phyloP scores from a whole-genome alignment of 306 rosid genomes.

The Quercus wislizeni region DNA sequence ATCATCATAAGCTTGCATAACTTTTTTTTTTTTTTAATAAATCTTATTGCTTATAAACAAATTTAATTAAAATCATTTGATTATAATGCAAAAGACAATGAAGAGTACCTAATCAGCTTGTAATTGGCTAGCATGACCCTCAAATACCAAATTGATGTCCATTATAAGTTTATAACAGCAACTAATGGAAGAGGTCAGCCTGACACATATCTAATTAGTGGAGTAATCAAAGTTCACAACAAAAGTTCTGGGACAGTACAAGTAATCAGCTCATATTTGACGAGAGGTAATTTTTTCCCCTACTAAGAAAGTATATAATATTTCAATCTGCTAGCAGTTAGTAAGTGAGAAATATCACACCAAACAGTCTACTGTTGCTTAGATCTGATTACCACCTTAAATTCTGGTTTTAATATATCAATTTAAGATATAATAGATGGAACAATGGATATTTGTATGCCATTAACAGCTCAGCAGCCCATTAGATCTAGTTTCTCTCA shows the following conservation, averaged over 20 bases:
- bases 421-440: constrained; percentile 1
- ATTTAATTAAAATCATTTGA: too few relatives aligned
- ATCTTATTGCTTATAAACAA: too few relatives aligned
- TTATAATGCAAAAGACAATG: too few relatives aligned
- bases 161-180: too few relatives aligned
- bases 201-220: background rate
- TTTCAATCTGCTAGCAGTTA: background rate
- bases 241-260: background rate
- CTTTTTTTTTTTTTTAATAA: too few relatives aligned
- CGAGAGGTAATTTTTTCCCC: background rate
- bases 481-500: background rate
- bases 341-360: constrained; percentile 9
- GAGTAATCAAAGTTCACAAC: background rate
- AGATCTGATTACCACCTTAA: background rate
- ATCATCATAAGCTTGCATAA: too few relatives aligned
- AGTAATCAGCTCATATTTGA: background rate
- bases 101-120: too few relatives aligned
- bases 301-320: background rate
- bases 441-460: background rate
- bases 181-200: background rate
- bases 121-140: too few relatives aligned
- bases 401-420: background rate
- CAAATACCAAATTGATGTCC: too few relatives aligned
- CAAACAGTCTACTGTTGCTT: background rate
- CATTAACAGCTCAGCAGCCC: constrained; percentile 2